Base-by-base conservation (phyloP, 371 early-diverging fungal species). In the Mucor piriformis region DNA sequence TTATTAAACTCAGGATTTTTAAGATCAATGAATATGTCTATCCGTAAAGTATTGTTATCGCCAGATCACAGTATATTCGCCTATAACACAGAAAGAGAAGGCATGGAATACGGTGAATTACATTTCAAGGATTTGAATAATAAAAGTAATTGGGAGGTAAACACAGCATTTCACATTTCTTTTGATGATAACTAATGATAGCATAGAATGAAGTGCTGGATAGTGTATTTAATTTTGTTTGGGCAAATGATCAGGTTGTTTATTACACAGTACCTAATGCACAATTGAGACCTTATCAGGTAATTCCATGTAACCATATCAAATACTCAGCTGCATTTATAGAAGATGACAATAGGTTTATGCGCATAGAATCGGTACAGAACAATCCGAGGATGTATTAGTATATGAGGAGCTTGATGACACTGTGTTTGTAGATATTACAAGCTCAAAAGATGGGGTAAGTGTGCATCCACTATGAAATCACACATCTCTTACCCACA, bases 171-270 rank as follows among this genome's bases (percentile, higher is more conserved):
- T n/a, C n/a, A n/a, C n/a, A n/a, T n/a, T n/a, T n/a, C n/a, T n/a
- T n/a, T n/a, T n/a, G n/a, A n/a, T n/a, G n/a, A n/a, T n/a, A n/a
- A n/a, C n/a, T n/a, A n/a, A n/a, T n/a, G n/a, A n/a, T n/a, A n/a
- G n/a, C n/a, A n/a, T 65, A 86, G 76, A 67, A 63, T 40, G 84
- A 88, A 56, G 75, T 77, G 1, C 63, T 92, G n/a, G 77, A 84
- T 23, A 77, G 80, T 32, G 87, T 92, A 0, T 91, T 91, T 71
- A 91, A 91, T 64, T 92, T 92, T 77, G 91, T 88, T 4, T 93
- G 93, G 91, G 85, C 87, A 5, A 84, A 83, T 29, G 74, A 82
- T 50, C 66, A 67, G 46, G 76, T 77, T 27, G 69, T 94, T 2
- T 91, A 84, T 44, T 93, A 91, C 59, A 94, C 93, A 12, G 82